phyloP scores from a whole-genome alignment of 805 yeast genomes.

The Pichia phayaonensis region DNA sequence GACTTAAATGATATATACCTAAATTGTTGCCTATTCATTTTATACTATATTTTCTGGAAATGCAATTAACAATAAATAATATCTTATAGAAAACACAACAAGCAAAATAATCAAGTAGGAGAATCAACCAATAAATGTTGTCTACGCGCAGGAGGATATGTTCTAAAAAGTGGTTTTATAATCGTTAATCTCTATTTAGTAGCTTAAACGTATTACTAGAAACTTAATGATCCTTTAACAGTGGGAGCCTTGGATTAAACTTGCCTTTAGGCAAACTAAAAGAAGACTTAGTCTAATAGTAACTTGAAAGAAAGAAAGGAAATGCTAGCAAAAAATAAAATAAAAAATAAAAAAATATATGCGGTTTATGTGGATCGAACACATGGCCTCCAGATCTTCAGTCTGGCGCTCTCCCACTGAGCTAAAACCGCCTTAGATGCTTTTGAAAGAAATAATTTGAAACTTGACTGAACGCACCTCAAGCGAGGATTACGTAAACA shows the following conservation, averaged over 20 bases:
- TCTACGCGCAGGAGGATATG: neutral
- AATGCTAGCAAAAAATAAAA: no score
- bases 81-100: neutral
- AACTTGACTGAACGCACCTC: no score
- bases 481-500: no score
- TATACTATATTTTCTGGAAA: neutral
- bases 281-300: no score
- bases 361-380: slow-evolving; percentile 18
- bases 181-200: no score
- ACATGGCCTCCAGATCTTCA: slow-evolving; percentile 20
- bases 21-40: neutral
- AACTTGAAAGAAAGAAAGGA: no score
- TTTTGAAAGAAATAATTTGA: no score
- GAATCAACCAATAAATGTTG: neutral
- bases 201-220: no score
- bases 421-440: slow-evolving; percentile 13
- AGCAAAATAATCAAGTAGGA: neutral
- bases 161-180: neutral
- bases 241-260: no score
- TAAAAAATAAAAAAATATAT: neutral
- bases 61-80: neutral
- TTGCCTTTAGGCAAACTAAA: no score
- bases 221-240: no score
- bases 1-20: slow-evolving; percentile 5
- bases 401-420: slow-evolving; percentile 20